Conservation (phyloP, 73 alveolate genomes). For the Paramecium bursaria region DNA sequence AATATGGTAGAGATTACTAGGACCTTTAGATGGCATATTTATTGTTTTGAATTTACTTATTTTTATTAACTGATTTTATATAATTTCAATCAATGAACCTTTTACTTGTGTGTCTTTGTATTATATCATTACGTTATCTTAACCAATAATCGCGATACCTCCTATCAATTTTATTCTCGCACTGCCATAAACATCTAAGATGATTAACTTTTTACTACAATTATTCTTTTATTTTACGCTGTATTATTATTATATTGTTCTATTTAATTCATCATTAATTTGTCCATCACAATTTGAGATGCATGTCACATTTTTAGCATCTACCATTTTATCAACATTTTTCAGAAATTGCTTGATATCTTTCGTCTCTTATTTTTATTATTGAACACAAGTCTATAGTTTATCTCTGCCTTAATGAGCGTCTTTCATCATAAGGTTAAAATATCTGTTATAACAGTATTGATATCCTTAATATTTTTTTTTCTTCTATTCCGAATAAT, state of each 20-base stretch:
- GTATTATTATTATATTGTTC: background rate
- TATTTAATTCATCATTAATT: background rate
- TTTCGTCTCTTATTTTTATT: slow-evolving; percentile 4
- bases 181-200: no score
- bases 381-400: background rate
- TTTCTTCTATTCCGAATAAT: background rate
- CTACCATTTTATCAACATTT: slow-evolving; percentile 40
- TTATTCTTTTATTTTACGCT: no score
- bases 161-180: no score
- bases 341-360: slow-evolving; percentile 24
- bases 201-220: no score
- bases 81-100: no score
- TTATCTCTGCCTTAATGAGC: background rate
- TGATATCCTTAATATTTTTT: slow-evolving; percentile 1
- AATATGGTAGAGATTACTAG: no score
- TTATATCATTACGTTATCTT: no score
- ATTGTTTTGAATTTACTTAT: no score
- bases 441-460: slow-evolving; percentile 1
- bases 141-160: no score
- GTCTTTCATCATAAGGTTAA: background rate
- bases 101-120: no score
- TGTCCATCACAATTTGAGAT: background rate
- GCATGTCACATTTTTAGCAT: slow-evolving; percentile 23
- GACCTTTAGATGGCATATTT: no score
- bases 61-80: no score